Conservation (phyloP, 1,139 yeast species). For the Suhomyces guaymorum region DNA sequence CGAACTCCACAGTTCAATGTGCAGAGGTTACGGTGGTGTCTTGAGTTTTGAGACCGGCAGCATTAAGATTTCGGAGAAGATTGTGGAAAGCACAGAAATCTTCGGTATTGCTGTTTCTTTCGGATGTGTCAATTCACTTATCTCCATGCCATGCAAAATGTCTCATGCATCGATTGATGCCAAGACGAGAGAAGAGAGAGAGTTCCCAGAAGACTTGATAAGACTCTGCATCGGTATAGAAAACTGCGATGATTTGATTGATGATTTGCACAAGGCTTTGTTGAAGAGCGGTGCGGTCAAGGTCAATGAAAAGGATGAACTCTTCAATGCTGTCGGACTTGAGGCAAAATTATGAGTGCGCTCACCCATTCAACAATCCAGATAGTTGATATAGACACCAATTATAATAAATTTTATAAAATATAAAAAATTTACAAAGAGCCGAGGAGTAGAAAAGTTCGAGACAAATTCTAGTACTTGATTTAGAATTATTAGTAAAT, state of each 20-base stretch:
- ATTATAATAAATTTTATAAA: too few relatives aligned
- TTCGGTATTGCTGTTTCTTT: constrained; percentile 92
- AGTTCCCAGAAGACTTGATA: constrained; percentile 87
- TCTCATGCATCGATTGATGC: constrained; percentile 96
- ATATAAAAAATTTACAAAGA: too few relatives aligned
- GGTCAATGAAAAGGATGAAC: constrained; percentile 44
- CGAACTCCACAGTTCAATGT: constrained; percentile 73
- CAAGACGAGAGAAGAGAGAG: constrained; percentile 80
- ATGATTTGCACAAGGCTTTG: constrained; percentile 72
- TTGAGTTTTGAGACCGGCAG: constrained; percentile 85
- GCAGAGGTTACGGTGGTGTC: constrained; percentile 88
- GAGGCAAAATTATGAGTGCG: constrained; percentile 46
- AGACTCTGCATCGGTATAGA: constrained; percentile 89
- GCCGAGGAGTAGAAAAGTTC: too few relatives aligned
- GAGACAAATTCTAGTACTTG: too few relatives aligned
- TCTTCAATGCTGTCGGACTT: constrained; percentile 44
- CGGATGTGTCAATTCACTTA: constrained; percentile 90
- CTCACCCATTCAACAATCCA: too few relatives aligned
- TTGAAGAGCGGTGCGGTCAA: constrained; percentile 62
- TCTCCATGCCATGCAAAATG: constrained; percentile 92
- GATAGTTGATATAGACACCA: too few relatives aligned
- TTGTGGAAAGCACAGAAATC: constrained; percentile 73
- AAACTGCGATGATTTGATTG: constrained; percentile 63
- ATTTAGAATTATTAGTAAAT: too few relatives aligned
- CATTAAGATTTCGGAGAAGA: constrained; percentile 62